Percentiles rank a stretch among this genome's conserved stretches.
Evolutionary conservation across 768 basidiomycete genomes (phyloP).

Genomic region (Mycena latifolia): DNA sequence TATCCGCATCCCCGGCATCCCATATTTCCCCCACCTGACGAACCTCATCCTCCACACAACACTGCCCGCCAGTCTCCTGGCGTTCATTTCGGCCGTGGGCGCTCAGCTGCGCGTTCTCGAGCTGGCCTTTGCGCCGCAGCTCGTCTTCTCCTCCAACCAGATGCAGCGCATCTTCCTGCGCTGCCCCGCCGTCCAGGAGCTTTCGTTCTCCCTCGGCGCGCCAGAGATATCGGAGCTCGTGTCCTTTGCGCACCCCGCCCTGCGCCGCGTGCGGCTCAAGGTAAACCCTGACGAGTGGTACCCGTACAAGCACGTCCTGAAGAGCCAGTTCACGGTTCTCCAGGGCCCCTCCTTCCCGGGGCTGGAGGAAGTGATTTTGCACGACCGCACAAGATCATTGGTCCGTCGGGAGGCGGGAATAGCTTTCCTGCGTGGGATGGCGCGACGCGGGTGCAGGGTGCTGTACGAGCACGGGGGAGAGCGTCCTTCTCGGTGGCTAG

Average conservation of each 20-base stretch:
- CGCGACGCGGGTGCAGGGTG: conserved; percentile 1
- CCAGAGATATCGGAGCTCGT: conserved; percentile 22
- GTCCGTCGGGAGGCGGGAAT: conserved; percentile 7
- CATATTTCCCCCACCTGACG: background rate
- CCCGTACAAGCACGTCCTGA: conserved; percentile 12
- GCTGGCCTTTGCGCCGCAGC: conserved; percentile 29
- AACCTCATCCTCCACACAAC: conserved; percentile 30
- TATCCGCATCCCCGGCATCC: background rate
- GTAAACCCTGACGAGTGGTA: conserved; percentile 27
- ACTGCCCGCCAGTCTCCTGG: conserved; percentile 15
- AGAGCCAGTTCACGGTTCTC: conserved; percentile 12
- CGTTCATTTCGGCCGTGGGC: conserved; percentile 13
- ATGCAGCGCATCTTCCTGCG: conserved; percentile 26
- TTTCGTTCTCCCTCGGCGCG: conserved; percentile 25
- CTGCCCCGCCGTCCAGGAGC: conserved; percentile 14
- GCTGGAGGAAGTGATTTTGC: conserved; percentile 18
- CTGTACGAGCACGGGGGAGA: too few relatives aligned
- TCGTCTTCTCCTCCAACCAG: conserved; percentile 16
- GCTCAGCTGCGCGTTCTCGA: conserved; percentile 25
- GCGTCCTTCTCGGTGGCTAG: too few relatives aligned
- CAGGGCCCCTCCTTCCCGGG: conserved; percentile 14
- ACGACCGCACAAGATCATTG: conserved; percentile 6
- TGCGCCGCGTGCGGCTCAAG: conserved; percentile 26
- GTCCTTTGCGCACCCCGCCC: background rate
- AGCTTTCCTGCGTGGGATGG: background rate